Percentiles rank a stretch among this genome's conserved stretches.
Evolutionary conservation across 768 basidiomycete species (phyloP).

Genomic region (Panaeolus papilionaceus): DNA sequence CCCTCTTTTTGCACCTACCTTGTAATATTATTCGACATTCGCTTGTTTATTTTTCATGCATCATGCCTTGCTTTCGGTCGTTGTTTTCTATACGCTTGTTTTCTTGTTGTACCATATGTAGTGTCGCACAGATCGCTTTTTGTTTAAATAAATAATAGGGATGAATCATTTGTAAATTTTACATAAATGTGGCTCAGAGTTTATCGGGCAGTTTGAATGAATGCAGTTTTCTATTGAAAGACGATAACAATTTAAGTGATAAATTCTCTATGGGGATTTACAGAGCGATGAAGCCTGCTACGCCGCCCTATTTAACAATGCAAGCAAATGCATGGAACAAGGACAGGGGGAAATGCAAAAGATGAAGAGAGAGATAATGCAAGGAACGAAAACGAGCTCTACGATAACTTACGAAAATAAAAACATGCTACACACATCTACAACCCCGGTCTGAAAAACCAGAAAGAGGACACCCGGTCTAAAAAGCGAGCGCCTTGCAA

Average conservation of each 20-base stretch:
- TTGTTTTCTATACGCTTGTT: not conserved
- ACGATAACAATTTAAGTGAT: not conserved
- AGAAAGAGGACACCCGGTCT: not conserved
- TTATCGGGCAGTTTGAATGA: not conserved
- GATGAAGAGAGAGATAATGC: not conserved
- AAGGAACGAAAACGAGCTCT: not conserved
- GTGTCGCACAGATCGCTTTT: not conserved
- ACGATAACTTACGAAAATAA: not conserved
- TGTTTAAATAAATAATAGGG: not conserved
- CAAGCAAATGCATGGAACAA: not conserved
- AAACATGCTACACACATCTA: not conserved
- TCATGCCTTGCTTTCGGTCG: not conserved
- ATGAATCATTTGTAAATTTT: slow-evolving; percentile 1
- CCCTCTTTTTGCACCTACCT: not conserved
- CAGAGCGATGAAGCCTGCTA: not conserved
- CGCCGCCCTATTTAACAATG: not conserved
- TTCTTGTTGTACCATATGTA: not conserved
- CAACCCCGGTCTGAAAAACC: not conserved
- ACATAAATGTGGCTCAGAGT: not conserved
- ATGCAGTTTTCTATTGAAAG: not conserved
- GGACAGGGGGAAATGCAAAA: not conserved
- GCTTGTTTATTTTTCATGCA: not conserved
- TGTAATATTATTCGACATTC: slow-evolving; percentile 7
- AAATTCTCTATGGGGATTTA: not conserved
- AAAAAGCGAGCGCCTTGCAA: not conserved